Conservation (phyloP, 2,329 filamentous ascomycete genomes). For the Gyromitra esculenta region DNA sequence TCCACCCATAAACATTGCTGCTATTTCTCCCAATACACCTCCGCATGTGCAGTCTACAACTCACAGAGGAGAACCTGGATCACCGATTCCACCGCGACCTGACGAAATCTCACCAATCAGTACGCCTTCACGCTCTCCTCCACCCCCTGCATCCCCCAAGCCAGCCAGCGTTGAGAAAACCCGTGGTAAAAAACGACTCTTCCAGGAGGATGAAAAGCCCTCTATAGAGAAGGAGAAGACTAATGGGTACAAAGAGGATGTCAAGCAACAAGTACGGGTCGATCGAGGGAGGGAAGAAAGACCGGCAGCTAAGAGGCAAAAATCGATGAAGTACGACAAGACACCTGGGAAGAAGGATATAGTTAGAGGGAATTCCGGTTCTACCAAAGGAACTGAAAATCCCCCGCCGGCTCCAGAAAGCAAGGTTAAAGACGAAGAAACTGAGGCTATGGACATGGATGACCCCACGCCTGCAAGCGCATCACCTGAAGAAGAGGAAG, state of each 20-base stretch:
- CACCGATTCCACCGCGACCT: slow-evolving; percentile 53
- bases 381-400: background rate
- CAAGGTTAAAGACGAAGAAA: slow-evolving; percentile 46
- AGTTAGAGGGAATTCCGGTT: slow-evolving; percentile 3
- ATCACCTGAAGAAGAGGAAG: slow-evolving; percentile 17
- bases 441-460: slow-evolving; percentile 20
- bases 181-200: slow-evolving; percentile 48
- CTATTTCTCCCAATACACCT: slow-evolving; percentile 18
- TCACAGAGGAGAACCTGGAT: slow-evolving; percentile 49
- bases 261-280: slow-evolving; percentile 23
- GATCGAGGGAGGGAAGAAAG: slow-evolving; percentile 40
- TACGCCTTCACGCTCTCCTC: slow-evolving; percentile 50
- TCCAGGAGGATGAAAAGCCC: slow-evolving; percentile 47
- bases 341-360: slow-evolving; percentile 28
- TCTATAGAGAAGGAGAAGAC: slow-evolving; percentile 14
- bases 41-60: slow-evolving; percentile 23
- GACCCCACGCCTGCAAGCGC: slow-evolving; percentile 6
- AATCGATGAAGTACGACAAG: slow-evolving; percentile 44
- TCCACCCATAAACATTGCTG: slow-evolving; percentile 50
- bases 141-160: slow-evolving; percentile 27
- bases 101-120: slow-evolving; percentile 56
- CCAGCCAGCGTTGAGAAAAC: slow-evolving; percentile 21
- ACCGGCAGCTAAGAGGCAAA: slow-evolving; percentile 43
- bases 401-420: slow-evolving; percentile 4
- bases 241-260: slow-evolving; percentile 37